Conservation (phyloP, 1,139 yeast species). For the Zygosaccharomyces pseudobailii region DNA sequence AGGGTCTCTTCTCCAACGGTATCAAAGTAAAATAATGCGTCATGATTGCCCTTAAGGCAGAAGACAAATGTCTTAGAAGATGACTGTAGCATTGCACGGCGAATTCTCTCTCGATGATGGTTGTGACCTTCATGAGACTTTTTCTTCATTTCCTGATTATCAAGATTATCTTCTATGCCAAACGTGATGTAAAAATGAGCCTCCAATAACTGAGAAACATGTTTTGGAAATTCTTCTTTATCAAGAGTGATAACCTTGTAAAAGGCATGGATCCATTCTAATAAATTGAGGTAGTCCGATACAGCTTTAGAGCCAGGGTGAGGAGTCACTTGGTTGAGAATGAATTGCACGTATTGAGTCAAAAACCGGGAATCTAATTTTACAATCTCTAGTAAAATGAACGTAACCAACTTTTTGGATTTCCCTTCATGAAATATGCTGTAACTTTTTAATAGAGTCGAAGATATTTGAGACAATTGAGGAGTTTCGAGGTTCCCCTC, state of each 20-base stretch:
- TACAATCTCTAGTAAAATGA: constrained; percentile 39
- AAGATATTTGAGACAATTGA: constrained; percentile 24
- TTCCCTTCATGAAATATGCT: constrained; percentile 43
- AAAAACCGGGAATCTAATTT: constrained; percentile 36
- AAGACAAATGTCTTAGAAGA: constrained; percentile 31
- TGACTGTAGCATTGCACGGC: constrained; percentile 41
- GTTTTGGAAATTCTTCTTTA: constrained; percentile 10
- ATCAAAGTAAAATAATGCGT: constrained; percentile 8
- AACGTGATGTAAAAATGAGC: constrained; percentile 22
- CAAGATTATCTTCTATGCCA: constrained; percentile 24
- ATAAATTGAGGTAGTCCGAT: constrained; percentile 28
- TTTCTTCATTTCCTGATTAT: constrained; percentile 23
- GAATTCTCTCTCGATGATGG: constrained; percentile 47
- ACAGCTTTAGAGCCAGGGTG: constrained; percentile 27
- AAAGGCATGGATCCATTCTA: constrained; percentile 31
- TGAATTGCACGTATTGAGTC: constrained; percentile 38
- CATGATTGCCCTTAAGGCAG: constrained; percentile 16
- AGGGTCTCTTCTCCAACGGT: constrained; percentile 13
- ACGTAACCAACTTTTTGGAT: constrained; percentile 42
- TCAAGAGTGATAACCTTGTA: constrained; percentile 15
- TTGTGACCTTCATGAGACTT: constrained; percentile 26
- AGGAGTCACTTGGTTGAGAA: constrained; percentile 33
- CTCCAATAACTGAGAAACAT: constrained; percentile 18
- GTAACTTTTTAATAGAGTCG: constrained; percentile 39
- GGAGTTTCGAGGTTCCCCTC: constrained; percentile 18